Conservation (phyloP, 164 flowering plant species). For the Annona squamosa region DNA sequence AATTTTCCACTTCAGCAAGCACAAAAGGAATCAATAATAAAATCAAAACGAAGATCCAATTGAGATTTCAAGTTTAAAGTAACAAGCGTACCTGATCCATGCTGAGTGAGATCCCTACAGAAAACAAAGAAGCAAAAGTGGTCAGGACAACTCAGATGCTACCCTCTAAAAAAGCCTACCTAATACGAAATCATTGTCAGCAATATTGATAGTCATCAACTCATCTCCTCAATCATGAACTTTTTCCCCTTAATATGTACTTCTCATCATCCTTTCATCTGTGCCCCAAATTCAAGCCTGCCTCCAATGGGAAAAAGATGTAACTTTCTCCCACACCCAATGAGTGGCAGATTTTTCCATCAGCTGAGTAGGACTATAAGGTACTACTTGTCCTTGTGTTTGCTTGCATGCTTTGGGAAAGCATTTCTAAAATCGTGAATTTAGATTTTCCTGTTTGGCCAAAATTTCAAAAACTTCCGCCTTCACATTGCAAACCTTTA, state of each 20-base stretch:
- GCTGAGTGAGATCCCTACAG: conserved; percentile 27
- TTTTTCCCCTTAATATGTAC: not conserved
- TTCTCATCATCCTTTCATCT: too few relatives aligned
- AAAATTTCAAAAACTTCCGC: too few relatives aligned
- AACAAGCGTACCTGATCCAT: conserved; percentile 49
- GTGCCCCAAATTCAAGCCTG: too few relatives aligned
- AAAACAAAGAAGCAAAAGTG: not conserved
- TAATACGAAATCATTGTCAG: not conserved
- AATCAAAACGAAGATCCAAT: not conserved
- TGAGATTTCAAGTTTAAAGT: not conserved
- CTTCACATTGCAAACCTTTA: too few relatives aligned
- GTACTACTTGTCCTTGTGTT: too few relatives aligned
- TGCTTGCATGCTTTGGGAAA: too few relatives aligned
- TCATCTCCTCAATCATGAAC: not conserved
- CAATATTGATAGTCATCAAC: not conserved
- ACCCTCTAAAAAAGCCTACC: not conserved
- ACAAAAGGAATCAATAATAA: not conserved
- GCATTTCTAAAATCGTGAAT: too few relatives aligned
- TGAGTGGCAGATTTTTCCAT: too few relatives aligned
- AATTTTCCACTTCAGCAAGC: conserved; percentile 24
- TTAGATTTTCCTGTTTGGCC: too few relatives aligned
- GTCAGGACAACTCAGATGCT: not conserved
- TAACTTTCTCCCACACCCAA: too few relatives aligned
- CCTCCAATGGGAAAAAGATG: too few relatives aligned
- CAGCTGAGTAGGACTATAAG: too few relatives aligned